These are phyloP conservation scores for Dinochytrium kinnereticum DNA, from an alignment of 371 early-diverging fungal genomes.

Conservation along the genomic window DNA sequence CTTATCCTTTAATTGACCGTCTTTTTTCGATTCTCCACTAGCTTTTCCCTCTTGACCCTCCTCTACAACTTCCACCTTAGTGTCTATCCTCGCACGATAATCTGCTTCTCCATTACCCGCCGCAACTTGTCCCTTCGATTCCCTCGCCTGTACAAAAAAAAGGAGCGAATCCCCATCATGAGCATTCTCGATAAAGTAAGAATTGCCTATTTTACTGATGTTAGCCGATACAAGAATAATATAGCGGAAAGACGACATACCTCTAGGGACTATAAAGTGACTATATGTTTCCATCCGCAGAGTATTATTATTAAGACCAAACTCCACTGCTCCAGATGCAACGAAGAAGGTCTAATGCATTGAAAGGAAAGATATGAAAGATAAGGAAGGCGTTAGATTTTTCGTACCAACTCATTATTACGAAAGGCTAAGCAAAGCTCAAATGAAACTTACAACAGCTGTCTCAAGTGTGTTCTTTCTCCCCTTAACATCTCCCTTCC, in stretches of 20 bases:
- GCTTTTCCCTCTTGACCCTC: background rate
- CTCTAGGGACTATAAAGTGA: slow-evolving; percentile 3
- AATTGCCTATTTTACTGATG: background rate
- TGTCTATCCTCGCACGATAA: too few relatives aligned
- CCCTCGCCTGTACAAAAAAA: background rate
- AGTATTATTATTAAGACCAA: background rate
- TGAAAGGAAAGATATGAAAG: background rate
- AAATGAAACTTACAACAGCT: background rate
- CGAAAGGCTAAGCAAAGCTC: background rate
- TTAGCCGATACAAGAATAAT: background rate
- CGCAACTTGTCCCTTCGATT: background rate
- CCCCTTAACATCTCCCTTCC: background rate
- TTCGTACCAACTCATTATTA: too few relatives aligned
- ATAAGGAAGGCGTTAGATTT: too few relatives aligned
- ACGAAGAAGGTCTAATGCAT: background rate
- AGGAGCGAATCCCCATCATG: background rate
- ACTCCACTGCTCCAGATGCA: background rate
- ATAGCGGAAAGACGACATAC: background rate
- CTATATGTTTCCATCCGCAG: background rate
- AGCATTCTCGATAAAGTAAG: background rate
- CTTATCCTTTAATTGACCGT: background rate
- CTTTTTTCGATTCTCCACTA: background rate
- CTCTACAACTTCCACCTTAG: background rate
- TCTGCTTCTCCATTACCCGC: background rate
- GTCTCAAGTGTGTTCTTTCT: background rate